Percentiles rank a stretch among this genome's conserved stretches.
These are phyloP conservation scores for Tolypocladium inflatum DNA, from an alignment of 2,329 filamentous ascomycete genomes.

Conservation along the genomic window DNA sequence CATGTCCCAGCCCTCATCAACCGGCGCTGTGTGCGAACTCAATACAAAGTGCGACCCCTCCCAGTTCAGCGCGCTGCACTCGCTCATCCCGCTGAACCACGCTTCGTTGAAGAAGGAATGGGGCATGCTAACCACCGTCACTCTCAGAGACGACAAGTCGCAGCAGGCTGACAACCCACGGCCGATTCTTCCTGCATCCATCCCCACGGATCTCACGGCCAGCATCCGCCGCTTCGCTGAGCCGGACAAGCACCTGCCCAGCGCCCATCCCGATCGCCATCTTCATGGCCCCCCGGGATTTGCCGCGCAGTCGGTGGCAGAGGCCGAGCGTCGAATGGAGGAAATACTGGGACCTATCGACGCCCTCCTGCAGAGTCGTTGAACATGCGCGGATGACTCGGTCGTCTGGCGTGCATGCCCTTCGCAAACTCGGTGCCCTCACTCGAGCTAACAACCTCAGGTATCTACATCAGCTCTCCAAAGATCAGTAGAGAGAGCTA, in stretches of 20 bases:
- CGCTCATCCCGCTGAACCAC: too few species aligned
- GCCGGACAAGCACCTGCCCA: neutral
- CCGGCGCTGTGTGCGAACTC: neutral
- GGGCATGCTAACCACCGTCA: neutral
- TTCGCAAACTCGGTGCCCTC: neutral
- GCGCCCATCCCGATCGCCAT: too few species aligned
- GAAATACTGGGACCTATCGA: neutral
- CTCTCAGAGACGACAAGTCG: neutral
- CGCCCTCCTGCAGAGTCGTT: neutral
- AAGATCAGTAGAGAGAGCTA: neutral
- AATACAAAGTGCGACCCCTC: neutral
- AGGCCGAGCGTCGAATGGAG: neutral
- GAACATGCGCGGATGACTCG: neutral
- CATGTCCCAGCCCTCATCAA: neutral
- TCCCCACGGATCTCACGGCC: neutral
- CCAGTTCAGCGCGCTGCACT: too few species aligned
- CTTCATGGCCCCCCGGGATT: neutral
- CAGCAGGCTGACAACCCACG: too few species aligned
- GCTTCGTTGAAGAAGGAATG: neutral
- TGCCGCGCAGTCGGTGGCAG: neutral
- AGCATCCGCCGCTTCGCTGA: neutral
- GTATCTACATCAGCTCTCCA: neutral
- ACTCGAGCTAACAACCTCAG: neutral
- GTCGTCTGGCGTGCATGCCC: too few species aligned
- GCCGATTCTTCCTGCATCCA: neutral